Base-by-base conservation (phyloP, 2,329 filamentous ascomycete species). In the Chaetomium olivaceum region DNA sequence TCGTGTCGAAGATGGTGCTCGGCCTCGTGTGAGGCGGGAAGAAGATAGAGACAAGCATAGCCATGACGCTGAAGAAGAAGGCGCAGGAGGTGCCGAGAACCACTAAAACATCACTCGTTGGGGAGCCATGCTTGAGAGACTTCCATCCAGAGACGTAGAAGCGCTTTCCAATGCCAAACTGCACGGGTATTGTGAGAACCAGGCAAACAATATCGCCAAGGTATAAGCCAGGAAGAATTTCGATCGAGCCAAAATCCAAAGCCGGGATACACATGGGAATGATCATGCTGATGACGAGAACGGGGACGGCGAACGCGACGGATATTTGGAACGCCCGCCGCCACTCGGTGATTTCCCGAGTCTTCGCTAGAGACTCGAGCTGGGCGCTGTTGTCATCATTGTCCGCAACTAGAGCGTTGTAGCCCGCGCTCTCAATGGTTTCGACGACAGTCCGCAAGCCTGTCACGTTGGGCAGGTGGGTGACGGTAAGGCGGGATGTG, bases 81-180 rank as follows among this genome's bases (percentile, higher is more conserved):
- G 95, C 95, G 25, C 93, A 90, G 0, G 93, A 96, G 7, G 95
- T 99, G 61, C 95, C 95, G 21, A 99, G 81, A 65, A 97, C 91
- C 61, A 99, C 91, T 25, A 99, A 84, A 1, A 98, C 95, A 75
- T 99, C 95, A 95, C 99, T 99, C 0, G 95, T 99, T 0, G 95
- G 94, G 5, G 93, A 91, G 23, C 88, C 87, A 76, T 99, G 95
- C 78, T 90, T 92, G 72, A 99, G 77, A 1, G 93, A 97, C 76
- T 96, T 97, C 80, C 87, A 98, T n/a, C 94, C 93, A 29, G 92
- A 95, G 65, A 90, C 77, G 76, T 99, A 99, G 76, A 98, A 99
- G 16, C 95, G 91, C 78, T 89, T 93, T 69, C 95, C 95, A 73
- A 99, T 92, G 71, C 95, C 95, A 73, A 99, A 99, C 77, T 99